Base-by-base conservation (phyloP, 257 asterid genomes). In the Haberlea rhodopensis region DNA sequence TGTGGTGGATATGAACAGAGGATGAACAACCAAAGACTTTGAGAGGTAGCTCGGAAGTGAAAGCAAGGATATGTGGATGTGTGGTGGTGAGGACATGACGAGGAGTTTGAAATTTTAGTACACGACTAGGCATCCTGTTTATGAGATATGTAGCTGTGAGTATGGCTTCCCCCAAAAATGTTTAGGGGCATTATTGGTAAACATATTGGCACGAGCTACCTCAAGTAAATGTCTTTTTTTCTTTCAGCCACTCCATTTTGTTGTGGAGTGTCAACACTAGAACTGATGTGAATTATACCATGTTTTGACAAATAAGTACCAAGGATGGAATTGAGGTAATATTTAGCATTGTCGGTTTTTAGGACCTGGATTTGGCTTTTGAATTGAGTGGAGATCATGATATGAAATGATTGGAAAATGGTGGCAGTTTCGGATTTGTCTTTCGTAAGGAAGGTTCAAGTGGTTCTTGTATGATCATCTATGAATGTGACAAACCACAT, bases 371-470 rank as follows among this genome's bases (percentile, higher is more conserved):
- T 60, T 20, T 61, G 22, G 43, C 21, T 23, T 8, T 40, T 28
- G 9, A 63, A 49, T n/a, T 49, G 31, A 16, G 48, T 27, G 4
- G n/a, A 6, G 5, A 26, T 48, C 60, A 63, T 63, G 5, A 4
- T 1, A 16, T 48, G 11, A 45, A n/a, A n/a, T n/a, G 6, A 21
- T 26, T 48, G 27, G 21, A 48, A 63, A 0, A 63, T 48, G 4
- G 5, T 13, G 3, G 29, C 29, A 1, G 26, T 37, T 6, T 61
- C 55, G 11, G 24, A 13, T 25, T 61, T 61, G 0, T 61, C 67
- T 58, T 28, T 68, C 67, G 59, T 59, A 3, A 46, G 73, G 24
- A 58, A 49, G 11, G 56, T 8, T 53, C 60, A 68, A 0, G 54
- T 56, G 0, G 55, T 6, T 7, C 37, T 26, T 2, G 37, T 19